phyloP scores from a whole-genome alignment of 495 filamentous ascomycete genomes.

The Aspergillus panamensis region DNA sequence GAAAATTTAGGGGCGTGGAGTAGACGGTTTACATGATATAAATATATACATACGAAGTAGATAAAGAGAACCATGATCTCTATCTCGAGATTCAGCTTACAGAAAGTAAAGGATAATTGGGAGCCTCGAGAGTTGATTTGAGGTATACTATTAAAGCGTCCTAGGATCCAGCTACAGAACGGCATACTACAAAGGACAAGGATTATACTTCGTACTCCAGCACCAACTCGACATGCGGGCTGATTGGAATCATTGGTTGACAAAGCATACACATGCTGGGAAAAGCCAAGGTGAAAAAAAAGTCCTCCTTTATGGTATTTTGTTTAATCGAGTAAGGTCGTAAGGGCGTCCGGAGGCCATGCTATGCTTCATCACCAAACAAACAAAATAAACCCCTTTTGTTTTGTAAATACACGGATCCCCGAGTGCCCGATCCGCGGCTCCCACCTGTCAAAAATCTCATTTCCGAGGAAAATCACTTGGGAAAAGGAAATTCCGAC shows the following conservation, averaged over 20 bases:
- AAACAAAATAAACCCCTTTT: slow-evolving; percentile 44
- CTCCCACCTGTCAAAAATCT: slow-evolving; percentile 32
- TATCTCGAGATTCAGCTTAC: too few relatives aligned
- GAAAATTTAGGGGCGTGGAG: slow-evolving; percentile 31
- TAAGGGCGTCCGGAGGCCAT: slow-evolving; percentile 45
- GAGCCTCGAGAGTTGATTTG: too few relatives aligned
- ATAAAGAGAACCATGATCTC: too few relatives aligned
- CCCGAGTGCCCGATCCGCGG: slow-evolving; percentile 18
- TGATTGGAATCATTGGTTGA: too few relatives aligned
- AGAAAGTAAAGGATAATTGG: too few relatives aligned
- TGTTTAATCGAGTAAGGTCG: slow-evolving; percentile 40
- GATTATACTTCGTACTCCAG: too few relatives aligned
- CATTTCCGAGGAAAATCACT: slow-evolving; percentile 24
- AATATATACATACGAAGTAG: neutral
- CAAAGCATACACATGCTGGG: too few relatives aligned
- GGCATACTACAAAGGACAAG: too few relatives aligned
- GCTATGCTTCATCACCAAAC: slow-evolving; percentile 41
- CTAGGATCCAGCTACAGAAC: too few relatives aligned
- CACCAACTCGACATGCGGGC: too few relatives aligned
- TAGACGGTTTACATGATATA: neutral
- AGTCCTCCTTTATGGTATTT: slow-evolving; percentile 37
- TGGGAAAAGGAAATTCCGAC: slow-evolving; percentile 9
- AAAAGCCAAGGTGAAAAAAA: neutral
- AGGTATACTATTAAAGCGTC: too few relatives aligned
- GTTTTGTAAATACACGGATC: slow-evolving; percentile 35